These are phyloP conservation scores for Rosellinia necatrix DNA, from an alignment of 2,329 filamentous ascomycete genomes.

Conservation along the genomic window DNA sequence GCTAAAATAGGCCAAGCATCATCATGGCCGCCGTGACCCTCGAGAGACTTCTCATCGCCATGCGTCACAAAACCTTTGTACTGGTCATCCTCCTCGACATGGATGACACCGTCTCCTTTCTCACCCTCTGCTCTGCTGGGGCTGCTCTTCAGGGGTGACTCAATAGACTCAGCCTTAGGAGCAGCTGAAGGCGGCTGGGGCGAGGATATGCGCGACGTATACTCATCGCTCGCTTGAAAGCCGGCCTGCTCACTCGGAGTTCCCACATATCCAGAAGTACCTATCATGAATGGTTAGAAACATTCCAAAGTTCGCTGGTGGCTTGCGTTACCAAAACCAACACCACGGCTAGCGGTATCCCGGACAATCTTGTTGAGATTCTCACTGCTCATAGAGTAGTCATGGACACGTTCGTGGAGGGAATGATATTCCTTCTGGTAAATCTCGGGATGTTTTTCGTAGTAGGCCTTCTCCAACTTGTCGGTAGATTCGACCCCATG, in stretches of 20 bases:
- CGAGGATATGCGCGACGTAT: constrained; percentile 75
- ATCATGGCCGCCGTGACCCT: constrained; percentile 60
- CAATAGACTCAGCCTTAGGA: constrained; percentile 44
- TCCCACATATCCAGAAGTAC: constrained; percentile 65
- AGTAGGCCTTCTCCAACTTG: constrained; percentile 89
- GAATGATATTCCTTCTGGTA: constrained; percentile 71
- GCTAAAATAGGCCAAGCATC: constrained; percentile 84
- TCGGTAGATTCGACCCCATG: constrained; percentile 78
- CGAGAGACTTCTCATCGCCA: constrained; percentile 52
- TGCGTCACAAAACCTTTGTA: constrained; percentile 51
- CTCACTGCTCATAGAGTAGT: constrained; percentile 86
- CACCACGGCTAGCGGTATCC: constrained; percentile 63
- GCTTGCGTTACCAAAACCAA: constrained; percentile 54
- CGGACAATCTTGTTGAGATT: constrained; percentile 90
- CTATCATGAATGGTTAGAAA: constrained; percentile 52
- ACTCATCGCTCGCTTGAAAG: constrained; percentile 85
- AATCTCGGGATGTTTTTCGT: constrained; percentile 86
- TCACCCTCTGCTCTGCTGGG: constrained; percentile 38
- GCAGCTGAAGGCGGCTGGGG: constrained; percentile 58
- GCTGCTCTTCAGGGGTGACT: constrained; percentile 39
- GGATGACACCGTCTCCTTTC: constrained; percentile 68
- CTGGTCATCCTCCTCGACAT: constrained; percentile 71
- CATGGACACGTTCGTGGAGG: constrained; percentile 61
- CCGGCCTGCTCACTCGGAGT: constrained; percentile 91
- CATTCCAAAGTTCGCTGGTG: constrained; percentile 37